Conservation (phyloP, 257 asterid genomes). For the Solanum paucissectum region DNA sequence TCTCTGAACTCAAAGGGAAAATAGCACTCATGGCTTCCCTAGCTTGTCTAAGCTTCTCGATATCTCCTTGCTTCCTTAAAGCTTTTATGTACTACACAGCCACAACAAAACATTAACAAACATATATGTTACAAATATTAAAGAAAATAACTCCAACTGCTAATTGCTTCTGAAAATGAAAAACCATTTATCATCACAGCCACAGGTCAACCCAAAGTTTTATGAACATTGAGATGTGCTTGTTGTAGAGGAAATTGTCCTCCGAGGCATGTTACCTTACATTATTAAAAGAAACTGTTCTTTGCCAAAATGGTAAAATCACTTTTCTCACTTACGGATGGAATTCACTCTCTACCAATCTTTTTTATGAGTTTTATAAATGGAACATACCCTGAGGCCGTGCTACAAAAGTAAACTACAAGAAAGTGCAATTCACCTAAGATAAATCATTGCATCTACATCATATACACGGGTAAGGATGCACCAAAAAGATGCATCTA, state of each 20-base stretch:
- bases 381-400: not conserved
- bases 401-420: not conserved
- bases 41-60: slow-evolving; percentile 74
- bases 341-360: not conserved
- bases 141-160: not conserved
- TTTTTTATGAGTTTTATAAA: not conserved
- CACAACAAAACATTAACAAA: not conserved
- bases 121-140: not conserved
- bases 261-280: not conserved
- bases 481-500: not conserved
- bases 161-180: not conserved
- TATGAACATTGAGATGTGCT: not conserved
- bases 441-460: not conserved
- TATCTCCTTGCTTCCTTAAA: slow-evolving; percentile 81
- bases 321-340: not conserved
- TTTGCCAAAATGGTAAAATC: not conserved
- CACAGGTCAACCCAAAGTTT: not conserved
- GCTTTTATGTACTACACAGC: slow-evolving; percentile 50
- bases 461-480: not conserved
- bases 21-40: slow-evolving; percentile 81
- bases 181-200: not conserved
- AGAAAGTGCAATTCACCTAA: not conserved
- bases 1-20: slow-evolving; percentile 67
- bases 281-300: not conserved
- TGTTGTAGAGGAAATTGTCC: not conserved